phyloP scores from a whole-genome alignment of 2,329 filamentous ascomycete species.

The Elsinoe batatas region DNA sequence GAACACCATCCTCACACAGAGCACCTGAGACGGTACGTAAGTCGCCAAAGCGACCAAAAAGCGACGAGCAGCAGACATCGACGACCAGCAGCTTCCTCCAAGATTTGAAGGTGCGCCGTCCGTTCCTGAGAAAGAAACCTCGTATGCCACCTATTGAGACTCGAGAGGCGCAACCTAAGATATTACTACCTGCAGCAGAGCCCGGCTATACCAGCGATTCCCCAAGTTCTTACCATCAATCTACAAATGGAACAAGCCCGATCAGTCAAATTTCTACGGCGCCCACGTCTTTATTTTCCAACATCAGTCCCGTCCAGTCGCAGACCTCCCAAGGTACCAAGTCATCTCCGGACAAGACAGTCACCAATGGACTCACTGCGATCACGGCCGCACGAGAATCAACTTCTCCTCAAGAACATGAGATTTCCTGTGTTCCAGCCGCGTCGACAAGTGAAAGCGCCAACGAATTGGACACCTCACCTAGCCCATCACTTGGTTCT shows the following conservation, averaged over 20 bases:
- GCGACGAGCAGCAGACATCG: background rate
- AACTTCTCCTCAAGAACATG: background rate
- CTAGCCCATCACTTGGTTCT: slow-evolving; percentile 26
- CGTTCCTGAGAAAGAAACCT: slow-evolving; percentile 2
- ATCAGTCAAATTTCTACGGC: slow-evolving; percentile 25
- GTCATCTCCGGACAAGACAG: background rate
- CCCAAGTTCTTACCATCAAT: slow-evolving; percentile 8
- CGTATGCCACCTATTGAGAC: slow-evolving; percentile 7
- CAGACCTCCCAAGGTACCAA: slow-evolving; percentile 21
- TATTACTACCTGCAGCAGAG: slow-evolving; percentile 16
- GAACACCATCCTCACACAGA: background rate
- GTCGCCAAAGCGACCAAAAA: background rate
- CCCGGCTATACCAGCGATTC: slow-evolving; percentile 7
- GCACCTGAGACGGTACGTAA: background rate
- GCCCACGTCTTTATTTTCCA: slow-evolving; percentile 24
- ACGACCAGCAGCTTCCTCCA: background rate
- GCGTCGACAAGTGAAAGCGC: background rate
- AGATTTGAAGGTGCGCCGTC: background rate
- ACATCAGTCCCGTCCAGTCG: slow-evolving; percentile 21
- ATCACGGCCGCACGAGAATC: slow-evolving; percentile 8
- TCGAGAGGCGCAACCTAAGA: background rate
- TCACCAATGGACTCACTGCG: background rate
- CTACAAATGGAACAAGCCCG: slow-evolving; percentile 19
- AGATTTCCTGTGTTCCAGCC: too few relatives aligned
- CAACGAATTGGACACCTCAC: slow-evolving; percentile 1